Percentiles rank a stretch among this genome's conserved stretches.
Conservation (phyloP, 2,329 filamentous ascomycete species). For the Exophiala mesophila region DNA sequence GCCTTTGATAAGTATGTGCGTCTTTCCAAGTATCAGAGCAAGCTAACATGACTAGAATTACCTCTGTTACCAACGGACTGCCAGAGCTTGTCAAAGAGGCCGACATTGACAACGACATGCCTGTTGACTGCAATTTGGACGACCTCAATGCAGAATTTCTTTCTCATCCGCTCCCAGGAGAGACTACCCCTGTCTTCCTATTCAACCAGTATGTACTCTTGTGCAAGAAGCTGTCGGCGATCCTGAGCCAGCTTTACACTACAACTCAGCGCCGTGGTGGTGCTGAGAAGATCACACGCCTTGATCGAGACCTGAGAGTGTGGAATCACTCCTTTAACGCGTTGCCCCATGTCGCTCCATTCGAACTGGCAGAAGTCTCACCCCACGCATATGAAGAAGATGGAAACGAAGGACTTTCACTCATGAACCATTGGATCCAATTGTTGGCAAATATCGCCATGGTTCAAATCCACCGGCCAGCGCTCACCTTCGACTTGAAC, state of each 20-base stretch:
- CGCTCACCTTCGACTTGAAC: neutral
- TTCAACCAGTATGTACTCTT: slow-evolving; percentile 1
- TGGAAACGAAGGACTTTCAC: no score
- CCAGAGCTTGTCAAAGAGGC: neutral
- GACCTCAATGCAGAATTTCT: neutral
- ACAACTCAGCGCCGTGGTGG: neutral
- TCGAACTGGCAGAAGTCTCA: neutral
- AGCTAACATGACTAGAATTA: no score
- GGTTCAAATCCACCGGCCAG: slow-evolving; percentile 1
- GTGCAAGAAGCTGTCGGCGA: neutral
- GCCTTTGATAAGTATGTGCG: slow-evolving; percentile 3
- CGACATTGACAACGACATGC: slow-evolving; percentile 2
- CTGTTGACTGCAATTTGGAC: neutral
- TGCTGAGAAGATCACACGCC: slow-evolving; percentile 1
- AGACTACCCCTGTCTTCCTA: neutral
- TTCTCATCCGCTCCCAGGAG: slow-evolving; percentile 1
- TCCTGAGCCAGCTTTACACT: slow-evolving; percentile 1
- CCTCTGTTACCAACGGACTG: neutral
- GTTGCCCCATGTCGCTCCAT: neutral
- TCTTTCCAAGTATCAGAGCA: neutral
- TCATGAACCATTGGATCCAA: neutral
- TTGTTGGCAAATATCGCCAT: slow-evolving; percentile 1
- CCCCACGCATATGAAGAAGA: neutral
- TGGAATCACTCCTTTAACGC: slow-evolving; percentile 2
- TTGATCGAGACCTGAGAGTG: neutral